Evolutionary conservation across 1,284 basidiomycete species (phyloP), one percentile per base, ranked within the genome.

Genomic region (Puccinia triticina): DNA sequence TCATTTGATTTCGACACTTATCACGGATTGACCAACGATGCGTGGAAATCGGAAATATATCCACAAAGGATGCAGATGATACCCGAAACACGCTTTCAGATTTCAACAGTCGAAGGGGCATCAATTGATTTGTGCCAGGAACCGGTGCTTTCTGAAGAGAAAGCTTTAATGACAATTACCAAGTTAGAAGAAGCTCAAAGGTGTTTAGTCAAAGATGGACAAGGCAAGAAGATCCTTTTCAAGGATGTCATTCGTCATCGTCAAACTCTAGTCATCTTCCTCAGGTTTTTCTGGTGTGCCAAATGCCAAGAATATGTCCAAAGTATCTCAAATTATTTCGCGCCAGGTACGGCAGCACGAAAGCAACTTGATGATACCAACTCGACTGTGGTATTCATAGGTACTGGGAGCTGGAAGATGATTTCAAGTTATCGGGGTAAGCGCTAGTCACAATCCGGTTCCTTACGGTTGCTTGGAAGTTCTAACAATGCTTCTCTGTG

Each of bases 211-310:
- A 71, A 50, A 73, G 57, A 71, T 80, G 48, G 73, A 50, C 8
- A 43, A 23, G 78, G 78, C 11, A 59, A n/a, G 46, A 26, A 55
- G 16, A 46, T 21, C 5, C 32, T 34, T 29, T 80, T 80, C 46
- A 80, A 73, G 46, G 69, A 80, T 46, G 29, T 80, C 7, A 48
- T 80, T 12, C 50, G 37, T 46, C 26, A 40, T 48, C 34, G 40
- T 4, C 77, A 50, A 48, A 71, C 69, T 29, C 8, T 73, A 29
- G 69, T 80, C 26, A 37, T 80, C 29, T 80, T 71, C 46, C 53
- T 80, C 4, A 34, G 69, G 21, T 80, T 80, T 61, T 80, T 73
- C 71, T 73, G 69, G 69, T 80, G 69, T 50, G 78, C 53, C 21
- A 53, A 72, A 59, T 80, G 53, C 29, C 78, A 80, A 50, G 40